Evolutionary conservation across 2,329 filamentous ascomycete genomes (phyloP), one percentile per base, ranked within the genome.

Genomic region (Penicillium sp.): DNA sequence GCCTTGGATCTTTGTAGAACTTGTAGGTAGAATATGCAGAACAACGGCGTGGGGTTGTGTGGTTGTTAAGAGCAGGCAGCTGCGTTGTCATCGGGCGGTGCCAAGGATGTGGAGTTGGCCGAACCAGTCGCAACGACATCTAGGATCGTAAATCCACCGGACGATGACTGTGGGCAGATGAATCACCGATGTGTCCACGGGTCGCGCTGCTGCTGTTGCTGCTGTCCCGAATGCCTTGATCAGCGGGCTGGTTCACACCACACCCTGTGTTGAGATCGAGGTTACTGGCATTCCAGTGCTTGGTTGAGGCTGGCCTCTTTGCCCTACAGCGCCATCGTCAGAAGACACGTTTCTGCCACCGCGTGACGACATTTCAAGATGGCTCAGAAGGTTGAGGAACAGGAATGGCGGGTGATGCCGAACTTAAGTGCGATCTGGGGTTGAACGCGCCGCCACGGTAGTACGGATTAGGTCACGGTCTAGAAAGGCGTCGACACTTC

Each of bases 291-390:
- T 47, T 45, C 43, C 36, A 43, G 38, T 36, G 33, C 35, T 10
- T 29, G 28, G 40, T 29, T 8, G 39, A 46, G 46, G 33, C 39
- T 43, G 42, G n/a, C n/a, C n/a, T n/a, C n/a, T n/a, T n/a, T n/a
- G n/a, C n/a, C n/a, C n/a, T n/a, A n/a, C n/a, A n/a, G n/a, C n/a
- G n/a, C n/a, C n/a, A n/a, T n/a, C n/a, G n/a, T n/a, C n/a, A n/a
- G n/a, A n/a, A n/a, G n/a, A n/a, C n/a, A n/a, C n/a, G n/a, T n/a
- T n/a, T n/a, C n/a, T n/a, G n/a, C n/a, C n/a, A n/a, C n/a, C n/a
- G n/a, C n/a, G n/a, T n/a, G n/a, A n/a, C n/a, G n/a, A n/a, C n/a
- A n/a, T n/a, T n/a, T n/a, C n/a, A n/a, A n/a, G n/a, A n/a, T n/a
- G n/a, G n/a, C n/a, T n/a, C n/a, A n/a, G n/a, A n/a, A n/a, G n/a